These are phyloP conservation scores for Rhodotorula kratochvilovae DNA, from an alignment of 768 basidiomycete species.

Conservation along the genomic window DNA sequence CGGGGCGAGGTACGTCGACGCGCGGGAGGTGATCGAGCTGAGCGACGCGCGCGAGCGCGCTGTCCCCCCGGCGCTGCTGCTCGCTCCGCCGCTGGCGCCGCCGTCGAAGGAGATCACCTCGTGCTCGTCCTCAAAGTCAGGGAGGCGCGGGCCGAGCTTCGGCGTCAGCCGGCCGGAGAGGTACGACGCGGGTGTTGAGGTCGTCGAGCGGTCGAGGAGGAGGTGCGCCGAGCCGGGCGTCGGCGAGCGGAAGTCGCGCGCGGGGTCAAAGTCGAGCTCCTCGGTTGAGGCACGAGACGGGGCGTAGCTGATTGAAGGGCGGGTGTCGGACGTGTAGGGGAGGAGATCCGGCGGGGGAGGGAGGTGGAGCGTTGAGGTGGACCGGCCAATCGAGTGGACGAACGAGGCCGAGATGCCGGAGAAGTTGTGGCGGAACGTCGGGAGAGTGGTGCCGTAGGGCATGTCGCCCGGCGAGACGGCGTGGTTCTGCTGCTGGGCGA, in stretches of 20 bases:
- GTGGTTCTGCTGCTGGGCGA: slow-evolving; percentile 4
- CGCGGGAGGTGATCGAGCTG: slow-evolving; percentile 15
- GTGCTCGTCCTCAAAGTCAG: background rate
- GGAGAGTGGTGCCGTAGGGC: slow-evolving; percentile 9
- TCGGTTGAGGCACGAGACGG: slow-evolving; percentile 10
- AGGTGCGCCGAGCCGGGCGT: slow-evolving; percentile 24
- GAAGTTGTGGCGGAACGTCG: slow-evolving; percentile 18
- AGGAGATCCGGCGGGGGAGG: background rate
- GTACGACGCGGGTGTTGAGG: background rate
- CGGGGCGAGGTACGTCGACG: slow-evolving; percentile 16
- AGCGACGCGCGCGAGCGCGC: slow-evolving; percentile 1
- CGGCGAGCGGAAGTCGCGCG: slow-evolving; percentile 21
- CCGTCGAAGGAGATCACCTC: background rate
- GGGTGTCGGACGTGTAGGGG: background rate
- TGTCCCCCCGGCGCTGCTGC: background rate
- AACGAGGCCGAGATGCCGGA: slow-evolving; percentile 31
- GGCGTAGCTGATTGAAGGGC: slow-evolving; percentile 1
- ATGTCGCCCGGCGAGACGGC: background rate
- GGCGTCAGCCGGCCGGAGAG: background rate
- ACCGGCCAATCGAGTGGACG: slow-evolving; percentile 22
- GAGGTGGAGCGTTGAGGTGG: slow-evolving; percentile 3
- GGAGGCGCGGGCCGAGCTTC: background rate
- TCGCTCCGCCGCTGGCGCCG: background rate
- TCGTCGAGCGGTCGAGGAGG: slow-evolving; percentile 21
- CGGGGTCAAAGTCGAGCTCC: background rate